Conservation (phyloP, 805 yeast species). For the Ogataea chonburiensis region DNA sequence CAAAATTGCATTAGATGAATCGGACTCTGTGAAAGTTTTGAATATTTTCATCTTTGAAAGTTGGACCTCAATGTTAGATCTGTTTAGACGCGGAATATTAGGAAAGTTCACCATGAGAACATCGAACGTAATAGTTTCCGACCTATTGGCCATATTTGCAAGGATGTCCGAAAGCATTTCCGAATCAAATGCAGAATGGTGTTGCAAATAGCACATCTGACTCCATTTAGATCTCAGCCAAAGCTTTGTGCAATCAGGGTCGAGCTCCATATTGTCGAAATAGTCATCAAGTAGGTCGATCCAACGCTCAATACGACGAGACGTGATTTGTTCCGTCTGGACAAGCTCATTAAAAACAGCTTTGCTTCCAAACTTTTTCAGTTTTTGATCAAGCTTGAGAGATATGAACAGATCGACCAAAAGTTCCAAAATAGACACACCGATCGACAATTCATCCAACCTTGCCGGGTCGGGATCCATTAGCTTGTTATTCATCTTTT, state of each 20-base stretch:
- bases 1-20: slow-evolving; percentile 27
- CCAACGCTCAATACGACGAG: slow-evolving; percentile 53
- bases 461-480: slow-evolving; percentile 1
- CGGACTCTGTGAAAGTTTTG: slow-evolving; percentile 57
- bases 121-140: slow-evolving; percentile 24
- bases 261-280: slow-evolving; percentile 10
- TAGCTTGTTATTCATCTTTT: slow-evolving; percentile 10
- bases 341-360: slow-evolving; percentile 31
- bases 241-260: slow-evolving; percentile 9
- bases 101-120: slow-evolving; percentile 57
- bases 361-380: slow-evolving; percentile 23
- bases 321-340: slow-evolving; percentile 39
- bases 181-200: slow-evolving; percentile 28
- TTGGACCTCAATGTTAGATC: slow-evolving; percentile 53
- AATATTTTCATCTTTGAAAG: slow-evolving; percentile 71
- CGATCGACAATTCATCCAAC: slow-evolving; percentile 8
- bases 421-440: slow-evolving; percentile 43
- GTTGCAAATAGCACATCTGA: slow-evolving; percentile 43
- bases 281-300: slow-evolving; percentile 33
- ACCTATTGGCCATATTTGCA: slow-evolving; percentile 24
- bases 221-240: slow-evolving; percentile 49
- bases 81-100: slow-evolving; percentile 55
- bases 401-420: slow-evolving; percentile 43
- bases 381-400: slow-evolving; percentile 26
- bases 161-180: slow-evolving; percentile 35